Base-by-base conservation (phyloP, 805 yeast species). In the Candida michaelii region DNA sequence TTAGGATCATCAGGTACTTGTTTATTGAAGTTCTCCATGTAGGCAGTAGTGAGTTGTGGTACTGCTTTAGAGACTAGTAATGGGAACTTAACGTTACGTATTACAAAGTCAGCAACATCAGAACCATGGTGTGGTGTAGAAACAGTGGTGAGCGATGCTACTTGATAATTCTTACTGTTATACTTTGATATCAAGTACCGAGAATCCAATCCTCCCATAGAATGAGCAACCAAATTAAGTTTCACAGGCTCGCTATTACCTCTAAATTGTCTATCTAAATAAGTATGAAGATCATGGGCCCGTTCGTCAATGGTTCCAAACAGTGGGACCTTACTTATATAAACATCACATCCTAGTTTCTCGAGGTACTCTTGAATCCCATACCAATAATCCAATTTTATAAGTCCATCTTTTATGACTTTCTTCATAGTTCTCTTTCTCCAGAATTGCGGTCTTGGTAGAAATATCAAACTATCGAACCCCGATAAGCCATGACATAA, bases 191-290 rank as follows among this genome's bases (percentile, higher is more conserved):
- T 85, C 49, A 90, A 61, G 56, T 81, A 87, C 39, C 97, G 66
- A 25, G 89, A 79, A 56, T 90, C 97, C 23, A 89, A 65, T 0
- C 97, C 97, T 4, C 97, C 97, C 97, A 89, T 89, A 0, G 96
- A 88, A 58, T 89, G 97, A 5, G 93, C 93, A 18, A 89, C 71
- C 33, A 89, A 59, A 55, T 90, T 90, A 12, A 89, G 72, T 45
- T 79, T 80, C 15, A 80, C 48, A 3, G 65, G 60, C 21, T 25
- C 21, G 3, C 11, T n/a, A 29, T 29, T 35, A 18, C 14, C 29
- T 13, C 25, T n/a, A 15, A 45, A 63, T 41, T 65, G 56, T 13
- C 46, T 43, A 30, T 58, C 51, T 4, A 89, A 75, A 50, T 74
- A 80, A 1, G 58, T 54, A 53, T 83, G 75, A 44, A 90, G 63